Percentiles rank a stretch among this genome's conserved stretches.
phyloP scores from a whole-genome alignment of 306 rosid genomes.

The Trifolium subterraneum region DNA sequence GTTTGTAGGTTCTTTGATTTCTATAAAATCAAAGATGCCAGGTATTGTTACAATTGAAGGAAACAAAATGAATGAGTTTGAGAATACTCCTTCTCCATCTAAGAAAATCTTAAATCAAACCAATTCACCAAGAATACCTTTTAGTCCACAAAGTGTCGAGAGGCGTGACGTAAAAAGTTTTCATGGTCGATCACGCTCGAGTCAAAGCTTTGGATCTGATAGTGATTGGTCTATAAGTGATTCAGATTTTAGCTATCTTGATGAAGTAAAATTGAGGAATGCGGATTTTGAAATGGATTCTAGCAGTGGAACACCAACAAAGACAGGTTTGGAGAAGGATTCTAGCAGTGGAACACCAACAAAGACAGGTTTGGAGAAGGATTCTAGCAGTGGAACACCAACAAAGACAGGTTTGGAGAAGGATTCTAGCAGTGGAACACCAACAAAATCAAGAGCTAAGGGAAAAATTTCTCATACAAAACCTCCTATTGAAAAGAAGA shows the following conservation, averaged over 20 bases:
- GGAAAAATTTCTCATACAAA: constrained; percentile 55
- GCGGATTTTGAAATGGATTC: constrained; percentile 70
- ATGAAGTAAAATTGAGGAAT: constrained; percentile 71
- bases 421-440: constrained; percentile 54
- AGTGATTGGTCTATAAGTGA: constrained; percentile 71
- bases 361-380: too few relatives aligned
- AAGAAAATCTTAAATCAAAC: constrained; percentile 48
- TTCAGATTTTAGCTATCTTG: constrained; percentile 60
- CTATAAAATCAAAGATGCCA: constrained; percentile 64
- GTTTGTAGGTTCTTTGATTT: constrained; percentile 49
- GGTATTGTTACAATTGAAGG: constrained; percentile 55
- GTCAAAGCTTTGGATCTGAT: constrained; percentile 63
- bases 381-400: constrained; percentile 53
- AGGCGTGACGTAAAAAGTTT: constrained; percentile 68
- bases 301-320: too few relatives aligned
- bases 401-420: constrained; percentile 44
- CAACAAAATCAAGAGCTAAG: constrained; percentile 50
- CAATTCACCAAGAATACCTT: constrained; percentile 48
- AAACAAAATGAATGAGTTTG: constrained; percentile 46
- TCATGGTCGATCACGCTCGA: constrained; percentile 66
- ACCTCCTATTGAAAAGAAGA: constrained; percentile 59
- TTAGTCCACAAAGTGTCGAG: constrained; percentile 43
- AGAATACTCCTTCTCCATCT: constrained; percentile 37
- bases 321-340: too few relatives aligned
- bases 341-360: too few relatives aligned